These are phyloP conservation scores for Chlamydomonas sp. DNA, from an alignment of 139 green algal species.

Conservation along the genomic window DNA sequence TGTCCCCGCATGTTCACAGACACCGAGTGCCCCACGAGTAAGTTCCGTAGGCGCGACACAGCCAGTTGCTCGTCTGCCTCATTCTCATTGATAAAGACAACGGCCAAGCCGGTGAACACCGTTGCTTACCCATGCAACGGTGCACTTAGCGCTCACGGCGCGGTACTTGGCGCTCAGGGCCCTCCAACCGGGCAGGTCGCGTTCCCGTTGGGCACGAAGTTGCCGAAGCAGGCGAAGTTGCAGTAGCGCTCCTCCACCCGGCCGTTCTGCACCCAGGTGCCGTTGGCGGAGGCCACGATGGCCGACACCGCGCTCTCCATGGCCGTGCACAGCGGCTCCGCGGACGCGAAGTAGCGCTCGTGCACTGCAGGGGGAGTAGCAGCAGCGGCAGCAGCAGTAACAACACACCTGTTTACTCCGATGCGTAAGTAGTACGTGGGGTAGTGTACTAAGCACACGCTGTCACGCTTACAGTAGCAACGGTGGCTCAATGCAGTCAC, in stretches of 20 bases:
- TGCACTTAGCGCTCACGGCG: no score
- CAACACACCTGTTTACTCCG: background rate
- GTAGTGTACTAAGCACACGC: background rate
- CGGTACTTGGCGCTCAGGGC: no score
- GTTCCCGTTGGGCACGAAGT: slow-evolving; percentile 7
- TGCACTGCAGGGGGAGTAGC: background rate
- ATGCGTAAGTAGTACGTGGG: background rate
- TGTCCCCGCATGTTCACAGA: no score
- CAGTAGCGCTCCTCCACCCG: slow-evolving; percentile 9
- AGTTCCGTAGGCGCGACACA: no score
- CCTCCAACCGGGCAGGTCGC: background rate
- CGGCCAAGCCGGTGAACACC: no score
- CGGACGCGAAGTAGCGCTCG: slow-evolving; percentile 23
- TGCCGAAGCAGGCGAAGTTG: slow-evolving; percentile 25
- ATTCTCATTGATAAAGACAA: no score
- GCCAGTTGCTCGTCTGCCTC: no score
- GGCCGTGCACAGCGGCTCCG: slow-evolving; percentile 8
- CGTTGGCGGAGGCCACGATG: slow-evolving; percentile 12
- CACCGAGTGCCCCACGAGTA: no score
- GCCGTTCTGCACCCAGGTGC: slow-evolving; percentile 19
- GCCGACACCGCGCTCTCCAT: background rate
- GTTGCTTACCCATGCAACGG: no score
- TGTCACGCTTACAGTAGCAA: background rate
- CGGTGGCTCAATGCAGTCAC: background rate
- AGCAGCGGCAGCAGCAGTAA: background rate